These are phyloP conservation scores for Coniochaeta ligniaria DNA, from an alignment of 2,329 filamentous ascomycete genomes.

Conservation along the genomic window DNA sequence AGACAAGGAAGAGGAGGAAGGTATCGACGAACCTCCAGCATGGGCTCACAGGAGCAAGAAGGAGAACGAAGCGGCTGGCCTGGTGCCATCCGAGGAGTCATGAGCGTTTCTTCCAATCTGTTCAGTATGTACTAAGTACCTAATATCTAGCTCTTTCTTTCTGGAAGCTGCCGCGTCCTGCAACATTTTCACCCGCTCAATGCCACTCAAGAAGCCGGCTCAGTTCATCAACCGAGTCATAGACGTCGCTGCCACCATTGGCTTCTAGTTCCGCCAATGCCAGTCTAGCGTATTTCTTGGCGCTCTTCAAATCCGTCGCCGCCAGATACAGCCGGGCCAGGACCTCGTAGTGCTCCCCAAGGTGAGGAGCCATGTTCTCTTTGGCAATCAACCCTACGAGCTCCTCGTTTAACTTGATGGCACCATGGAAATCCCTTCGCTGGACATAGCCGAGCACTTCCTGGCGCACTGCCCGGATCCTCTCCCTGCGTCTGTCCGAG, in stretches of 20 bases:
- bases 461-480: conserved; percentile 7
- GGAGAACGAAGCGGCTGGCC: conserved; percentile 48
- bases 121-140: background rate
- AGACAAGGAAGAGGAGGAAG: conserved; percentile 54
- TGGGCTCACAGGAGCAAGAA: conserved; percentile 51
- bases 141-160: background rate
- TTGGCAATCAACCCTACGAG: conserved; percentile 11
- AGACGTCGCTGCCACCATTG: background rate
- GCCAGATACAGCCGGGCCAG: conserved; percentile 16
- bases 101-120: background rate
- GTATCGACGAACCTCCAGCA: conserved; percentile 51
- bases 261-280: conserved; percentile 13
- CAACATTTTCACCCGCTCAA: background rate
- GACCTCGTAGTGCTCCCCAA: conserved; percentile 19
- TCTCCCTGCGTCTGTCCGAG: conserved; percentile 17
- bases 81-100: conserved; percentile 26
- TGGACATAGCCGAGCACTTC: conserved; percentile 10
- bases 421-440: conserved; percentile 5
- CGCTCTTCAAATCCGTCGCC: conserved; percentile 10
- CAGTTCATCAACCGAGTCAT: background rate
- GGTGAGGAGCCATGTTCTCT: conserved; percentile 16
- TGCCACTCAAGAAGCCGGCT: background rate
- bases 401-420: conserved; percentile 12
- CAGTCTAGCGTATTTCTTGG: conserved; percentile 10
- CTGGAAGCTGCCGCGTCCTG: background rate